Base-by-base conservation (phyloP, 2,329 filamentous ascomycete genomes). In the Trichoderma lentiforme region DNA sequence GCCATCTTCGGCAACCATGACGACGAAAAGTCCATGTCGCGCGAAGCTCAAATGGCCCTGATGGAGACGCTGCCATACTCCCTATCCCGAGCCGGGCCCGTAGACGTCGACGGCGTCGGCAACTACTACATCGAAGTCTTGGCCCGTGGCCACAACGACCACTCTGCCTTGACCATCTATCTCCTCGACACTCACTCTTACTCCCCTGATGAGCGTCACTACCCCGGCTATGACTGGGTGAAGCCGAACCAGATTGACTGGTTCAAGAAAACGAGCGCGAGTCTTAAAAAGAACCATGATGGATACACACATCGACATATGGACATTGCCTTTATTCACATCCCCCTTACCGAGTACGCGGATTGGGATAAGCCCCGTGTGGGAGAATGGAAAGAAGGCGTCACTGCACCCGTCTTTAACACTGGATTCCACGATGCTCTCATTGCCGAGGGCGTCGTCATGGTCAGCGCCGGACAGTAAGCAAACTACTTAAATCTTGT, bases 1-100 rank as follows among this genome's bases (percentile, higher is more conserved):
- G 91, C 92, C 73, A 98, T 99, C 73, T 98, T 98, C 78, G 96
- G 96, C 71, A 99, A 99, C 80, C 96, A 99, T 81, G 96, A 99
- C 78, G 95, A 98, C 77, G 95, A 98, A 84, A 91, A 91, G 39
- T 90, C 93, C 60, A 87, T 98, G 75, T 89, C 91, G 18, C 92
- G 96, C 71, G 84, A 88, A 5, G 88, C 89, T 3, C 91, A 96
- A 78, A 98, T 99, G 95, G 86, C 90, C 4, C 86, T 99, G 15
- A 90, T 97, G 76, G 91, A 97, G 80, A 90, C 91, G 1, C 86
- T 99, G 0, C 96, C 96, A 0, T 98, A 93, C 81, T 98, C 94
- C 1, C 86, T 99, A 24, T 94, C 94, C n/a, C 85, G 88, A 73
- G 89, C 94, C 5, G 96, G 96, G 0, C 94, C 96, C 1, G 89